Base-by-base conservation (phyloP, 257 asterid genomes). In the Paraleonurus japonicus region DNA sequence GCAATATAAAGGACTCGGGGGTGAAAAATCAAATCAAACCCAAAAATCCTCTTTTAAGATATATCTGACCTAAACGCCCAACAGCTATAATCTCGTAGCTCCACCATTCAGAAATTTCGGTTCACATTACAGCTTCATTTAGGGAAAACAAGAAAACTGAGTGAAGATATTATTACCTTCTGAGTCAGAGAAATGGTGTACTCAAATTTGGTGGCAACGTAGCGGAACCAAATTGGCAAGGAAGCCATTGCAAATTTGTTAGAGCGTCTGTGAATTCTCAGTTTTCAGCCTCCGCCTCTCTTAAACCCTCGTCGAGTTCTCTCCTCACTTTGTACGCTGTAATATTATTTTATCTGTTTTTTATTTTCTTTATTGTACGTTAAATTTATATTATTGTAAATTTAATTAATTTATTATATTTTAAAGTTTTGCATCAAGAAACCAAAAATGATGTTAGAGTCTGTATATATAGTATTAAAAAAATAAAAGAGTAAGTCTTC, bases 171-270 rank as follows among this genome's bases (percentile, higher is more conserved):
- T 41, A 37, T 68, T 66, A 89, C 98, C 96, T 86, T 87, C 65
- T 76, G 68, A 70, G 81, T 80, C 72, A 86, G 78, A 67, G 82
- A 70, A 61, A 82, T 60, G 50, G 96, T 84, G 73, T 92, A 92
- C 26, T 84, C 86, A 69, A 85, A 37, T 78, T 89, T 89, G 81
- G 74, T 81, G 61, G 73, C 76, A 28, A 83, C 20, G 77, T 92
- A 92, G 37, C 98, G 96, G 67, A 82, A 15, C 89, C 88, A 76
- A 28, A 80, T 88, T 8, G 87, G 57, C 39, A 81, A 71, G 68
- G 91, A 74, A 70, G 86, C 89, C 96, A 91, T 91, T 58, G 78
- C 76, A 53, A 57, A 10, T 57, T 32, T 32, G 53, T 9, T 1
- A 11, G 41, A 10, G 24, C 22, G 77, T 10, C 6, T 27, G n/a